Percentiles rank a stretch among this genome's conserved stretches.
These are phyloP conservation scores for Hygrocybe coccinea DNA, from an alignment of 768 basidiomycete genomes.

Conservation along the genomic window DNA sequence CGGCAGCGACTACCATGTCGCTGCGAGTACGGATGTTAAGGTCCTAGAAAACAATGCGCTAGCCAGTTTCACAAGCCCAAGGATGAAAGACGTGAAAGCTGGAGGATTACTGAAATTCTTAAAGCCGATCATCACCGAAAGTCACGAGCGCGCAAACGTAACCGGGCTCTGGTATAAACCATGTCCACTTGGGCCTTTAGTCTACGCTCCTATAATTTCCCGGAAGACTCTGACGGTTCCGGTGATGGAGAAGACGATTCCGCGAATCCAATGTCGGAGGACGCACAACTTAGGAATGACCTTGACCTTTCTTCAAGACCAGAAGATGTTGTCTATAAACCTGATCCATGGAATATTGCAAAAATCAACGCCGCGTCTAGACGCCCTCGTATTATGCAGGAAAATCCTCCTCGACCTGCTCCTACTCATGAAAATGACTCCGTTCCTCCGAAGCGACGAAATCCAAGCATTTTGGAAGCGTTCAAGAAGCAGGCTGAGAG, in stretches of 20 bases:
- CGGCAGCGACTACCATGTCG: neutral
- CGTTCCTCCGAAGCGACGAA: neutral
- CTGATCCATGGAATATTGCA: conserved; percentile 79
- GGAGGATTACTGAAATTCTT: too few relatives aligned
- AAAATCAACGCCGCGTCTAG: conserved; percentile 70
- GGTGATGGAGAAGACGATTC: neutral
- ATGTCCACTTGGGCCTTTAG: conserved; percentile 34
- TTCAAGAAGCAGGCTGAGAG: conserved; percentile 8
- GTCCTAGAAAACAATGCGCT: too few relatives aligned
- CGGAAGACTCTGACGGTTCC: conserved; percentile 18
- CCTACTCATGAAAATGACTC: neutral
- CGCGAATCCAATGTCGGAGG: conserved; percentile 15
- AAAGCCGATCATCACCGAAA: neutral
- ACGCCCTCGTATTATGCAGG: conserved; percentile 4
- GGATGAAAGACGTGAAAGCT: too few relatives aligned
- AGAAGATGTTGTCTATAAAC: conserved; percentile 60
- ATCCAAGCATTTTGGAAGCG: neutral
- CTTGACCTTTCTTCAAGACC: conserved; percentile 57
- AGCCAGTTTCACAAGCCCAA: too few relatives aligned
- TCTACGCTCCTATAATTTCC: conserved; percentile 26
- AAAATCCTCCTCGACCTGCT: neutral
- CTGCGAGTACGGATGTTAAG: neutral
- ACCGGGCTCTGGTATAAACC: too few relatives aligned
- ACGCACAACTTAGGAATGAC: conserved; percentile 36
- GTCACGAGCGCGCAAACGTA: neutral